Evolutionary conservation across 208 protist genomes (phyloP).

Genomic region (Blastocrithidia nonstop): DNA sequence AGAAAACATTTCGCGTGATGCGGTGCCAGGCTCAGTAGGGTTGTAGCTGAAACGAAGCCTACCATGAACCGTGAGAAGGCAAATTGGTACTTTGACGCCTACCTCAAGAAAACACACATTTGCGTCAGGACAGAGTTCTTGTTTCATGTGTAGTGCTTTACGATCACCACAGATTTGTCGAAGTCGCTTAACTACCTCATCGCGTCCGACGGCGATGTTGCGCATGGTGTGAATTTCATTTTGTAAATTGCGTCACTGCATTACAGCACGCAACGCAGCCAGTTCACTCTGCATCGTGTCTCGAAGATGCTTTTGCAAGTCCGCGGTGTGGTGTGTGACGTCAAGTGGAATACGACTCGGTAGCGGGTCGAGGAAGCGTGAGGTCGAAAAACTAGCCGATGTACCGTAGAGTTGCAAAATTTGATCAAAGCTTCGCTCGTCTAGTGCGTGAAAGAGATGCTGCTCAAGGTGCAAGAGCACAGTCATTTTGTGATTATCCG

Average conservation of each 20-base stretch:
- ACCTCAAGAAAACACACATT: constrained; percentile 39
- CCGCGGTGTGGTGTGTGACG: constrained; percentile 20
- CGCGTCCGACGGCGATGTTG: constrained; percentile 30
- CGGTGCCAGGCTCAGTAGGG: constrained; percentile 14
- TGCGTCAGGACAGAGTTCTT: constrained; percentile 47
- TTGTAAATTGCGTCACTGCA: constrained; percentile 51
- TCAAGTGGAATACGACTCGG: constrained; percentile 29
- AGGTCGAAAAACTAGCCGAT: constrained; percentile 16
- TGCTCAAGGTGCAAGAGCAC: constrained; percentile 16
- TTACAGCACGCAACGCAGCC: constrained; percentile 12
- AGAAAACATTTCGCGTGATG: constrained; percentile 17
- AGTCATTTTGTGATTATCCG: constrained; percentile 10
- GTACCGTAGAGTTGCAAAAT: constrained; percentile 8
- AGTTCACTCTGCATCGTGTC: constrained; percentile 43
- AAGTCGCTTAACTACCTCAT: constrained; percentile 20
- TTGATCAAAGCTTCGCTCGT: constrained; percentile 8
- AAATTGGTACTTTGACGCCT: constrained; percentile 36
- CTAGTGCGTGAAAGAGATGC: constrained; percentile 11
- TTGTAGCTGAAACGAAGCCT: constrained; percentile 52
- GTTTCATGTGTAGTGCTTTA: constrained; percentile 14
- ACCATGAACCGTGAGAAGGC: constrained; percentile 65
- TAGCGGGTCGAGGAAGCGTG: constrained; percentile 39
- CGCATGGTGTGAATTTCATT: constrained; percentile 31
- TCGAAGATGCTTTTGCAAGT: constrained; percentile 27
- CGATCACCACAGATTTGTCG: constrained; percentile 7